These are phyloP conservation scores for Friedmanniomyces endolithicus DNA, from an alignment of 495 filamentous ascomycete species.

Conservation along the genomic window DNA sequence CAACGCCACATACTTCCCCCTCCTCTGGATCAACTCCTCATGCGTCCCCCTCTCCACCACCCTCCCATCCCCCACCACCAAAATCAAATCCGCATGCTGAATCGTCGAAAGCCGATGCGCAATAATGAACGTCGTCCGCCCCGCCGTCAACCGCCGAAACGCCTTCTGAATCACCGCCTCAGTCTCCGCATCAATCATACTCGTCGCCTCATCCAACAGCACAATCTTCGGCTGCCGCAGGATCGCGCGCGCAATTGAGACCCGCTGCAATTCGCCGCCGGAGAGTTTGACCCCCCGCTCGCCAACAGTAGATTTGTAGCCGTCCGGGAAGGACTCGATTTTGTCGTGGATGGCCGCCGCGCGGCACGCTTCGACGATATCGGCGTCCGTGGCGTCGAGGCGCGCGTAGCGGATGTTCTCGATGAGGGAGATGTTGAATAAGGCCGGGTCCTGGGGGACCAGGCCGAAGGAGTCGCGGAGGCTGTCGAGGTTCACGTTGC, in stretches of 20 bases:
- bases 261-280: constrained; percentile 61
- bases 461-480: constrained; percentile 56
- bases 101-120: constrained; percentile 56
- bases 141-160: constrained; percentile 30
- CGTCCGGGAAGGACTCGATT: constrained; percentile 39
- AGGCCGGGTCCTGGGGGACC: constrained; percentile 53
- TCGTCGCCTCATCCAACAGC: constrained; percentile 45
- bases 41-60: constrained; percentile 55
- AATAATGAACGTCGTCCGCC: constrained; percentile 30
- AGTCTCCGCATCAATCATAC: constrained; percentile 44
- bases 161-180: constrained; percentile 62
- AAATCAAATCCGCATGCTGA: constrained; percentile 55
- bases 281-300: constrained; percentile 57
- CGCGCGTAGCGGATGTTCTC: constrained; percentile 61
- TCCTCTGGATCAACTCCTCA: constrained; percentile 36
- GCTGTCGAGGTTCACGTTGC: constrained; percentile 52
- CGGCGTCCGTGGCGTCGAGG: constrained; percentile 35
- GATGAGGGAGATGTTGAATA: constrained; percentile 64
- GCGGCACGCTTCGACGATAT: constrained; percentile 58
- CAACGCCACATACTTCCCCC: constrained; percentile 18
- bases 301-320: constrained; percentile 48
- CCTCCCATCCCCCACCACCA: constrained; percentile 52
- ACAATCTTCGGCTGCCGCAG: constrained; percentile 39
- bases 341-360: constrained; percentile 39
- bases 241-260: constrained; percentile 59